Evolutionary conservation across 129 eudicot species (phyloP).

Genomic region (Flaveria brownii): DNA sequence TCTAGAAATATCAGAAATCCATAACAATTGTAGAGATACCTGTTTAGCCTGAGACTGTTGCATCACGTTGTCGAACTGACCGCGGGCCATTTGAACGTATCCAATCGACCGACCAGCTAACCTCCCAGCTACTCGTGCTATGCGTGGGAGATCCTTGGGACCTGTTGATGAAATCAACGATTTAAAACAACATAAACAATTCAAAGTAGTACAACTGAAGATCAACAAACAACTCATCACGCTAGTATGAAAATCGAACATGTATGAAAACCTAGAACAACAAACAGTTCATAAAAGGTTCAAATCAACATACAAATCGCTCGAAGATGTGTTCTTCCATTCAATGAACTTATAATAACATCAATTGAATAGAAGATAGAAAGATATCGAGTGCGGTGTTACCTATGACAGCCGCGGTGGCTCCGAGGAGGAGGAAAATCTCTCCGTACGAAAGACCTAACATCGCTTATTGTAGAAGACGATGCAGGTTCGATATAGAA

Average conservation of each 20-base stretch:
- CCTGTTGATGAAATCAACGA: conserved; percentile 37
- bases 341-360: not conserved
- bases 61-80: conserved; percentile 91
- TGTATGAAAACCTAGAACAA: conserved; percentile 1
- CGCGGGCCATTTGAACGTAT: conserved; percentile 88
- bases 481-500: conserved; percentile 4
- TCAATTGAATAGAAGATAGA: not conserved
- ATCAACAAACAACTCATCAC: not conserved
- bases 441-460: conserved; percentile 90
- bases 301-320: not conserved
- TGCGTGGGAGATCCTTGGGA: conserved; percentile 76
- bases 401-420: conserved; percentile 84
- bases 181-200: not conserved
- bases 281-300: not conserved
- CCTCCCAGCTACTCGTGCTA: conserved; percentile 73
- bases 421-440: conserved; percentile 76
- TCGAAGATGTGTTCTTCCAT: not conserved
- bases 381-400: conserved; percentile 10
- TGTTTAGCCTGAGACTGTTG: conserved; percentile 89
- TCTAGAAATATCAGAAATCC: not conserved
- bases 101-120: conserved; percentile 81
- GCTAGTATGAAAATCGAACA: conserved; percentile 3
- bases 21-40: conserved; percentile 38
- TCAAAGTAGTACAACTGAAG: not conserved
- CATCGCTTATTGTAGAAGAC: conserved; percentile 40